Conservation (phyloP, 164 flowering plant species). For the Pachysandra terminalis region DNA sequence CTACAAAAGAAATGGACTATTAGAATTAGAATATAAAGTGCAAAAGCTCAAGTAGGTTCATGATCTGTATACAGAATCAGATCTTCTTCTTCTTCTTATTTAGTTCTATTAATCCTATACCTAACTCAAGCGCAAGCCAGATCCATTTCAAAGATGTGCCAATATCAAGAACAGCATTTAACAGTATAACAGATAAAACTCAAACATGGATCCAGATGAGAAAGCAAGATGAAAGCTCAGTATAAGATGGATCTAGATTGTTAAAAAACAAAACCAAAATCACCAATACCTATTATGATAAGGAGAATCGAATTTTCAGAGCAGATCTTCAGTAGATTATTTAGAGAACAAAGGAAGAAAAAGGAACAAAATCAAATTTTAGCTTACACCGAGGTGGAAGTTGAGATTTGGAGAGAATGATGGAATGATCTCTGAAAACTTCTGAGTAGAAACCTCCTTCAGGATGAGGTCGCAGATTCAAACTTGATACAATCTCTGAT, state of each 20-base stretch:
- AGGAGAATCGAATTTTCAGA: background rate
- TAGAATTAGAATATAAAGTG: no score
- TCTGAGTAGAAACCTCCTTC: slow-evolving; percentile 82
- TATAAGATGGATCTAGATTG: slow-evolving; percentile 1
- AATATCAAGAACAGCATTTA: background rate
- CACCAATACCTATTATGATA: background rate
- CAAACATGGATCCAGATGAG: slow-evolving; percentile 7
- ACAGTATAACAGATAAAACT: background rate
- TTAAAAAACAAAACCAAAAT: background rate
- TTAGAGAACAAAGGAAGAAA: background rate
- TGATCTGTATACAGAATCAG: no score
- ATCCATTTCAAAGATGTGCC: background rate
- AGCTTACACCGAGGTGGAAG: slow-evolving; percentile 69
- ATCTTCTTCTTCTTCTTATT: no score
- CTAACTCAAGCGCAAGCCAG: background rate
- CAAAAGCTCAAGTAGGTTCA: no score
- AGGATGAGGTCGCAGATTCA: slow-evolving; percentile 65
- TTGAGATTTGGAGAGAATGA: slow-evolving; percentile 58
- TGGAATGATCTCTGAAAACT: slow-evolving; percentile 72
- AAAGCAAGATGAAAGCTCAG: background rate
- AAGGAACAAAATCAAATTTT: no score
- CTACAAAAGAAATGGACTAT: no score
- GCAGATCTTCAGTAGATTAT: background rate
- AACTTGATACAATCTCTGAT: slow-evolving; percentile 47
- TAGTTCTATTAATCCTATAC: no score